phyloP scores from a whole-genome alignment of 306 rosid species.

The Alnus rubra region DNA sequence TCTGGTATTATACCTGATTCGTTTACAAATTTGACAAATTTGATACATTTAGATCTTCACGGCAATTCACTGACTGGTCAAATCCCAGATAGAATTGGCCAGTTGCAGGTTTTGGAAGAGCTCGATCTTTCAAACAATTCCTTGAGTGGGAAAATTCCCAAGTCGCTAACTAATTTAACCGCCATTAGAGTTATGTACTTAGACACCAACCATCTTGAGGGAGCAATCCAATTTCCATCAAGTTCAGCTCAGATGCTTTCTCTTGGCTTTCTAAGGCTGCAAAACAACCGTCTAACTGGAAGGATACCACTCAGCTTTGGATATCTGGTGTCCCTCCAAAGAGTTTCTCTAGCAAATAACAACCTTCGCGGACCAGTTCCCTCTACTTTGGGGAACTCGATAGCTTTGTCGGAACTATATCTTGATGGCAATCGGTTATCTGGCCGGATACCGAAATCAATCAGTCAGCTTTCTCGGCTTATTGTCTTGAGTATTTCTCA shows the following conservation, averaged over 20 bases:
- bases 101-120: conserved; percentile 44
- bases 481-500: conserved; percentile 41
- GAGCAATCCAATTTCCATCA: conserved; percentile 58
- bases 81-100: conserved; percentile 46
- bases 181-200: conserved; percentile 47
- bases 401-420: conserved; percentile 48
- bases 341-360: conserved; percentile 54
- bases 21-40: conserved; percentile 43
- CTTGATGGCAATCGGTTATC: conserved; percentile 49
- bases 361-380: conserved; percentile 59
- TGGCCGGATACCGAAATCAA: conserved; percentile 56
- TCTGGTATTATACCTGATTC: conserved; percentile 51
- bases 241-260: conserved; percentile 46
- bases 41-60: conserved; percentile 52
- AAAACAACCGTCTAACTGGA: conserved; percentile 49
- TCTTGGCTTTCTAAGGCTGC: conserved; percentile 48
- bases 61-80: conserved; percentile 42
- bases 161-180: conserved; percentile 49
- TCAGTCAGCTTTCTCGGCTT: conserved; percentile 55
- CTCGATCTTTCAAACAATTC: conserved; percentile 63
- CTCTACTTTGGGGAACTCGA: conserved; percentile 49
- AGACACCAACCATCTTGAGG: conserved; percentile 54
- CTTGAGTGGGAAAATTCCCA: conserved; percentile 52
- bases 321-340: conserved; percentile 46
- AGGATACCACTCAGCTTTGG: conserved; percentile 48